Evolutionary conservation across 140 eudicot species (phyloP).

Genomic region (Ambrosia hybrid): DNA sequence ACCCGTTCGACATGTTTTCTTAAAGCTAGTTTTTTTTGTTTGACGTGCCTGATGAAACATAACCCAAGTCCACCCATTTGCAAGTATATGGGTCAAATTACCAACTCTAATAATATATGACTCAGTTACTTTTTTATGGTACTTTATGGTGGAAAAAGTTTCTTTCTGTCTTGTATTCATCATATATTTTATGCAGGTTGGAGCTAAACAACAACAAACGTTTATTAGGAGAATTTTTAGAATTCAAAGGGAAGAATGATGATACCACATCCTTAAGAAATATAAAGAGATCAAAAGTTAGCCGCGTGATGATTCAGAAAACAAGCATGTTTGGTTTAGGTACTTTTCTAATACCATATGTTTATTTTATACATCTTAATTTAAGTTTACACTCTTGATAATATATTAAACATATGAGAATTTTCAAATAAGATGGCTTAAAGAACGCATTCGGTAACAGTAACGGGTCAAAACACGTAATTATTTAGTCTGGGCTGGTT

Average conservation of each 20-base stretch:
- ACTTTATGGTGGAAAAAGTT: constrained; percentile 1
- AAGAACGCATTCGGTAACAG: background rate
- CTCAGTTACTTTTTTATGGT: constrained; percentile 15
- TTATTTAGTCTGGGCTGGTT: too few relatives aligned
- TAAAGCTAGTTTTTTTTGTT: too few relatives aligned
- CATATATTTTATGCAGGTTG: constrained; percentile 47
- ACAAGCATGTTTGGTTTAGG: constrained; percentile 95
- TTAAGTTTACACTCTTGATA: background rate
- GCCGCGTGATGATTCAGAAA: constrained; percentile 58
- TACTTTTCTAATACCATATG: constrained; percentile 23
- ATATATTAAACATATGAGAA: background rate
- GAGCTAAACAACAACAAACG: constrained; percentile 72
- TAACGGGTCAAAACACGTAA: background rate
- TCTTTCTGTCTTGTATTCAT: constrained; percentile 6
- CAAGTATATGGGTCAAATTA: background rate
- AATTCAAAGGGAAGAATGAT: constrained; percentile 90
- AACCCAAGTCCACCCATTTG: background rate
- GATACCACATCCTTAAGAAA: constrained; percentile 60
- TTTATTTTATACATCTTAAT: background rate
- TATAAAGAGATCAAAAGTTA: constrained; percentile 82
- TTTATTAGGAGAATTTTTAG: constrained; percentile 79
- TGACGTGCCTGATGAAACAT: background rate
- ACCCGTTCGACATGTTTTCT: background rate
- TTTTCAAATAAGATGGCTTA: background rate
- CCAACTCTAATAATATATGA: background rate